phyloP scores from a whole-genome alignment of 2,329 filamentous ascomycete genomes.

The Aspergillus nomiae region DNA sequence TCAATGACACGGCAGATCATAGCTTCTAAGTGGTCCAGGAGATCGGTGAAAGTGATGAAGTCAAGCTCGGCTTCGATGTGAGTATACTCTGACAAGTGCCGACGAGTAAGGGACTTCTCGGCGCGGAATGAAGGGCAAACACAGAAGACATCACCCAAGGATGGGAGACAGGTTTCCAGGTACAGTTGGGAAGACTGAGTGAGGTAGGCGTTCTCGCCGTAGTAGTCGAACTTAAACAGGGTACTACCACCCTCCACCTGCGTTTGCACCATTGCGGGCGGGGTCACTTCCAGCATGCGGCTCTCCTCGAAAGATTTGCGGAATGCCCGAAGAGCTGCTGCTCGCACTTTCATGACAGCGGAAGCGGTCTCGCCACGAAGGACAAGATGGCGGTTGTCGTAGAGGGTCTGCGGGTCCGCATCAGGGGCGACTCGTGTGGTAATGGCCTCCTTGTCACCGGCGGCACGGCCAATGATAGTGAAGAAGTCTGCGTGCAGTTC shows the following conservation, averaged over 20 bases:
- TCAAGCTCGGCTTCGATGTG: constrained; percentile 96
- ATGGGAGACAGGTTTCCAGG: constrained; percentile 89
- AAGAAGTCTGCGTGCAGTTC: constrained; percentile 92
- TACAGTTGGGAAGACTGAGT: constrained; percentile 98
- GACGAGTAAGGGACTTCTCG: constrained; percentile 91
- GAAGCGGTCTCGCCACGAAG: constrained; percentile 82
- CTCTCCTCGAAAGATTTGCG: constrained; percentile 75
- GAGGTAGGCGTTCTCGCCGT: constrained; percentile 86
- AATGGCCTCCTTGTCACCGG: constrained; percentile 86
- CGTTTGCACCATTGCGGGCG: constrained; percentile 90
- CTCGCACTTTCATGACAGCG: constrained; percentile 84
- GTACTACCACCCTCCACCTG: constrained; percentile 92
- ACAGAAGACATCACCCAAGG: constrained; percentile 93
- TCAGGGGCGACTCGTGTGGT: constrained; percentile 76
- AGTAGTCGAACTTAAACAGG: constrained; percentile 87
- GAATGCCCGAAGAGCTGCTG: constrained; percentile 79
- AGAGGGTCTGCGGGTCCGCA: constrained; percentile 70
- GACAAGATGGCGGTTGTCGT: constrained; percentile 81
- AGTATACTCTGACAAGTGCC: constrained; percentile 94
- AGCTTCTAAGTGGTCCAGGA: constrained; percentile 83
- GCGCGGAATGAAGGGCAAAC: constrained; percentile 99
- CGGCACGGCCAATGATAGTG: constrained; percentile 74
- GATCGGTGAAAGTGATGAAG: constrained; percentile 89
- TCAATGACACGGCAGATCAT: constrained; percentile 87
- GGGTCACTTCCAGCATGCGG: constrained; percentile 78